phyloP scores from a whole-genome alignment of 495 filamentous ascomycete species.

The Lasiosphaeria ovina region DNA sequence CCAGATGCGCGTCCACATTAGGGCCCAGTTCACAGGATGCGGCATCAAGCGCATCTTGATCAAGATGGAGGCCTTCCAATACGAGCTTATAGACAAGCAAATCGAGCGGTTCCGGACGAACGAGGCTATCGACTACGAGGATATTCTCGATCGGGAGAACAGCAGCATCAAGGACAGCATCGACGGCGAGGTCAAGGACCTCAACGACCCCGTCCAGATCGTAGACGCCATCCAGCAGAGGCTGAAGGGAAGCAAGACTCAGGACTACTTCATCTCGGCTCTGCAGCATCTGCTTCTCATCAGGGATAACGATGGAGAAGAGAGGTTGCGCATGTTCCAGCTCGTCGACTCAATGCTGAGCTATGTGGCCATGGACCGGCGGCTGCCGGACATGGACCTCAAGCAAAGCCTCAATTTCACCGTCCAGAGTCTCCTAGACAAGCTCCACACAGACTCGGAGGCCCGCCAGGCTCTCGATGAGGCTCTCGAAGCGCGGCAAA shows the following conservation, averaged over 20 bases:
- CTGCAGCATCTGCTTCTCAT: slow-evolving; percentile 95
- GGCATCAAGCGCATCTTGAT: slow-evolving; percentile 90
- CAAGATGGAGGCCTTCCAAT: slow-evolving; percentile 99
- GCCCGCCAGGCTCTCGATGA: slow-evolving; percentile 89
- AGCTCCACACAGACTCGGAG: slow-evolving; percentile 93
- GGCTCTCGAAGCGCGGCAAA: slow-evolving; percentile 79
- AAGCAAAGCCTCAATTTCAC: slow-evolving; percentile 97
- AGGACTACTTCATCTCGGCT: slow-evolving; percentile 94
- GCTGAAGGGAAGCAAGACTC: slow-evolving; percentile 75
- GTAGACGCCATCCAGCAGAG: slow-evolving; percentile 90
- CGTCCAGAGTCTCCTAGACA: slow-evolving; percentile 90
- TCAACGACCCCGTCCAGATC: slow-evolving; percentile 90
- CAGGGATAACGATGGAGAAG: slow-evolving; percentile 88
- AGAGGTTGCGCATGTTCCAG: slow-evolving; percentile 94
- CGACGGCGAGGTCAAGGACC: slow-evolving; percentile 89
- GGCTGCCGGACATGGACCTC: slow-evolving; percentile 93
- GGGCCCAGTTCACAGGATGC: slow-evolving; percentile 93
- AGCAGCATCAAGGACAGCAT: slow-evolving; percentile 86
- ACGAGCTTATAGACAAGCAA: slow-evolving; percentile 98
- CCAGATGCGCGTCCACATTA: slow-evolving; percentile 87
- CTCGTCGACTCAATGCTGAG: slow-evolving; percentile 96
- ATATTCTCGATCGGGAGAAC: slow-evolving; percentile 87
- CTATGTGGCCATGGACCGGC: slow-evolving; percentile 97
- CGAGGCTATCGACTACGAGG: slow-evolving; percentile 97
- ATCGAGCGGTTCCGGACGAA: slow-evolving; percentile 90